Evolutionary conservation across 176 grass and related monocot species (phyloP).

Genomic region (Microstegium vimineum): DNA sequence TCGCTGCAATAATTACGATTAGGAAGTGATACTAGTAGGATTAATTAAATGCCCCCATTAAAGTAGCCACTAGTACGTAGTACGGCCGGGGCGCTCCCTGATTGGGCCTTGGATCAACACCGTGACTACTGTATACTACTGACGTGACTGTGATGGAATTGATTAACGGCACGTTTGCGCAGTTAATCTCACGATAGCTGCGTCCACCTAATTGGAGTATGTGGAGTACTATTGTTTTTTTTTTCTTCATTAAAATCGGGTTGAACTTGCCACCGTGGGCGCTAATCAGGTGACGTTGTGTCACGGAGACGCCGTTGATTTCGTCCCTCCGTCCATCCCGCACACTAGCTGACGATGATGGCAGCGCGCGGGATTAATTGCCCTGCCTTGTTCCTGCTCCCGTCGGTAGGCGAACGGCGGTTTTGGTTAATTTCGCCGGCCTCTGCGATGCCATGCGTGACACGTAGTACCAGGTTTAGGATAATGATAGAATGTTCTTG

Average conservation of each 20-base stretch:
- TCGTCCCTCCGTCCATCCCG: too few species aligned
- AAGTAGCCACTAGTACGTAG: neutral
- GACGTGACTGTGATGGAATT: neutral
- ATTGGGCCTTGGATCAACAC: neutral
- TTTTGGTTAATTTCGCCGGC: neutral
- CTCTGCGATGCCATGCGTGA: neutral
- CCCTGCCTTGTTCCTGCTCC: neutral
- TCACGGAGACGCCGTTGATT: constrained; percentile 11
- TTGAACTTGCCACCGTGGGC: constrained; percentile 33
- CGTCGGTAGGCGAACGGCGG: neutral
- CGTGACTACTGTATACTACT: neutral
- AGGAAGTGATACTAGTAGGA: neutral
- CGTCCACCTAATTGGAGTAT: constrained; percentile 26
- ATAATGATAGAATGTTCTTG: neutral
- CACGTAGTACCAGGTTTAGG: neutral
- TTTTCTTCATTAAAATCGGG: neutral
- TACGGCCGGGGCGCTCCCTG: neutral
- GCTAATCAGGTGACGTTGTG: constrained; percentile 46
- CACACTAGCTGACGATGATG: too few species aligned
- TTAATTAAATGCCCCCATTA: neutral
- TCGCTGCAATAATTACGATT: neutral
- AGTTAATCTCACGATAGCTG: constrained; percentile 21
- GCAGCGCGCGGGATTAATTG: constrained; percentile 14
- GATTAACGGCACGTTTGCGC: constrained; percentile 25
- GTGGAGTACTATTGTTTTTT: neutral